Conservation (phyloP, 2,329 filamentous ascomycete species). For the Dactylella cylindrospora region DNA sequence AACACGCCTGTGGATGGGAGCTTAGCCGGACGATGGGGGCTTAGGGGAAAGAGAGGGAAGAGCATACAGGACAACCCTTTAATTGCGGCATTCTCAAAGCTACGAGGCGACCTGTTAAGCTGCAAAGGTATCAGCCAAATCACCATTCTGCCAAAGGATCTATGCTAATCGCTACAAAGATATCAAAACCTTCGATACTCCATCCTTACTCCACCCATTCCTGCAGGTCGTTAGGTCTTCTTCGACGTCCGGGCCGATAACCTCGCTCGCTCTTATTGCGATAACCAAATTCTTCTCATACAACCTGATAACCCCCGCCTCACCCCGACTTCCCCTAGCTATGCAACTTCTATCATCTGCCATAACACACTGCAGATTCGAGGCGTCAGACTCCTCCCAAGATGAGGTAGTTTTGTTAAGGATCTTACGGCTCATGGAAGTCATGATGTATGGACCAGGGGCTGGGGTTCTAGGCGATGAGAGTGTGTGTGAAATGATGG, state of each 20-base stretch:
- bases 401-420: conserved; percentile 93
- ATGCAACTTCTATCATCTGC: conserved; percentile 95
- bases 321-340: conserved; percentile 82
- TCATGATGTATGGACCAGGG: conserved; percentile 91
- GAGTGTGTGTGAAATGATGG: conserved; percentile 99
- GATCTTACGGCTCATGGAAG: conserved; percentile 96
- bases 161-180: conserved; percentile 57
- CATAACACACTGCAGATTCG: conserved; percentile 96
- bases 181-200: conserved; percentile 84
- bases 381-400: conserved; percentile 89
- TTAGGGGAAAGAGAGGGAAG: conserved; percentile 92
- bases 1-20: conserved; percentile 58
- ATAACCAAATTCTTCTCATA: conserved; percentile 97
- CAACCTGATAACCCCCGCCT: conserved; percentile 79
- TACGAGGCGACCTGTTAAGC: conserved; percentile 81
- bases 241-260: conserved; percentile 93
- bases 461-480: conserved; percentile 94
- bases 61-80: conserved; percentile 94
- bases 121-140: conserved; percentile 67
- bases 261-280: conserved; percentile 86
- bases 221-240: conserved; percentile 95
- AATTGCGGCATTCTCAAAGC: conserved; percentile 87
- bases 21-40: conserved; percentile 82
- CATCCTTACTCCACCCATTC: conserved; percentile 86
- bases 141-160: background rate